A percentile compares a stretch with the other conserved stretches of the same genome.
Conservation (phyloP, 345 rosid genomes). For the Eucalyptus tenuipes region DNA sequence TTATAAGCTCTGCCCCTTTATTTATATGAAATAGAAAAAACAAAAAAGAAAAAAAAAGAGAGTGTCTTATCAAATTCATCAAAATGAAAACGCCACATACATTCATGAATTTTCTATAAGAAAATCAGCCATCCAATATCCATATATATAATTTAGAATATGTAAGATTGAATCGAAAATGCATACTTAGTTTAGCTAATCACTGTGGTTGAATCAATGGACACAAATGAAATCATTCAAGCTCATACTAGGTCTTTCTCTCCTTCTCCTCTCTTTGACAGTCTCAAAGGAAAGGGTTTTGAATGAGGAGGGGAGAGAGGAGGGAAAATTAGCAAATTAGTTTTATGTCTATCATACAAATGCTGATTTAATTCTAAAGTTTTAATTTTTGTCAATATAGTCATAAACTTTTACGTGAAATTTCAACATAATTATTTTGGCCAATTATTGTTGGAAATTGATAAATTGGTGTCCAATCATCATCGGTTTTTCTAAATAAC, state of each 20-base stretch:
- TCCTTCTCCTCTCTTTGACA: not conserved
- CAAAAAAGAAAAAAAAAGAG: too few species aligned
- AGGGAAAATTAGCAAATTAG: not conserved
- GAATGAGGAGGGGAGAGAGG: not conserved
- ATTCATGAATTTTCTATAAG: not conserved
- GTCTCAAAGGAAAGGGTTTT: not conserved
- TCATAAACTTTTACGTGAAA: not conserved
- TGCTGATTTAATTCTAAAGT: too few species aligned
- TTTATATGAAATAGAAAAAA: too few species aligned
- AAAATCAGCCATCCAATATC: not conserved
- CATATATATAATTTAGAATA: not conserved
- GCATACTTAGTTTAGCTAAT: not conserved
- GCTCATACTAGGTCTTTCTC: not conserved
- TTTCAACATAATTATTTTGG: not conserved
- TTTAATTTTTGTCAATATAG: too few species aligned
- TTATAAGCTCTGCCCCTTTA: too few species aligned
- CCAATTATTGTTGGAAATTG: not conserved
- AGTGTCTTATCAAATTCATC: not conserved
- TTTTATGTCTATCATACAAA: too few species aligned
- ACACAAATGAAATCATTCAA: too few species aligned
- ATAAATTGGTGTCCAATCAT: not conserved
- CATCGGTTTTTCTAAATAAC: not conserved
- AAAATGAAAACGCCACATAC: not conserved
- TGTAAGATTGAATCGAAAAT: not conserved
- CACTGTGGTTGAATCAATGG: not conserved